phyloP scores from a whole-genome alignment of 2,329 filamentous ascomycete species.

The Aspergillus caelatus region DNA sequence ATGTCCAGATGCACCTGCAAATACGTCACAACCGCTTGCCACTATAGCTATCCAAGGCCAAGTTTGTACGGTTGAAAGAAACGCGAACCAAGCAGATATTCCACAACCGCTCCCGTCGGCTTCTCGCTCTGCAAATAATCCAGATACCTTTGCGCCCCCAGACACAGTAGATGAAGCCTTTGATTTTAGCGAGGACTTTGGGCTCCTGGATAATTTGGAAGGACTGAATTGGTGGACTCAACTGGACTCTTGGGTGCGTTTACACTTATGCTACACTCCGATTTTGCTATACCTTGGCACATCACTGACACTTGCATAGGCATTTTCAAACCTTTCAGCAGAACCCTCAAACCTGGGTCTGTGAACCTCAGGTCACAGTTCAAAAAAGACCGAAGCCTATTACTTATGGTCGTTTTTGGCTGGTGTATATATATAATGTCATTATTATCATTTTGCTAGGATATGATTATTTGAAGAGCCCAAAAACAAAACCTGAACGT shows the following conservation, averaged over 20 bases:
- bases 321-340: conserved; percentile 36
- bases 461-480: too few relatives aligned
- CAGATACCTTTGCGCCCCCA: conserved; percentile 23
- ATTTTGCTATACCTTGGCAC: not conserved
- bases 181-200: conserved; percentile 28
- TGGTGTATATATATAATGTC: not conserved
- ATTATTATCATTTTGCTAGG: too few relatives aligned
- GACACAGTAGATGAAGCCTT: conserved; percentile 21
- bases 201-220: conserved; percentile 39
- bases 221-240: conserved; percentile 44
- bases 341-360: conserved; percentile 26
- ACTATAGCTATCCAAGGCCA: conserved; percentile 3
- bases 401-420: not conserved
- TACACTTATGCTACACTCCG: not conserved
- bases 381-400: not conserved
- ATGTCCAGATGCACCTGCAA: not conserved
- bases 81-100: not conserved
- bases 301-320: conserved; percentile 26
- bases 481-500: too few relatives aligned
- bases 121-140: conserved; percentile 19
- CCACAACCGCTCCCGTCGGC: conserved; percentile 17
- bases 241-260: conserved; percentile 41
- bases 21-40: conserved; percentile 1
- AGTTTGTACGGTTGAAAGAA: conserved; percentile 11
- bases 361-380: not conserved